Percentiles rank a stretch among this genome's conserved stretches.
phyloP scores from a whole-genome alignment of 2,329 filamentous ascomycete species.

The Sordariomycetes sp. region DNA sequence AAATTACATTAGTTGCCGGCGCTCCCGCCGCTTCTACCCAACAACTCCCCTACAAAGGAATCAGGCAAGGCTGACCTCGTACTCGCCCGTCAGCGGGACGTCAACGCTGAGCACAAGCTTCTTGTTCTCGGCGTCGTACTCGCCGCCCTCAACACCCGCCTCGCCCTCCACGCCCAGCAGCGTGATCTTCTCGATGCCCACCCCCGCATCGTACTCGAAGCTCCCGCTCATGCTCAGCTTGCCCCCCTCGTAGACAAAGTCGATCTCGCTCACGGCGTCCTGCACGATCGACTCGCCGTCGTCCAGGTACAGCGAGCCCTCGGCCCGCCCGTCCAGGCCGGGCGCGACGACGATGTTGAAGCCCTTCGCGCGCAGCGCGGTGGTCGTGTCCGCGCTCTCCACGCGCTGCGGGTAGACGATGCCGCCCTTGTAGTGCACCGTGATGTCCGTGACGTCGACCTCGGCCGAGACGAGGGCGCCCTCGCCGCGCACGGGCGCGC shows the following conservation, averaged over 20 bases:
- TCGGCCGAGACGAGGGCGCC: not conserved
- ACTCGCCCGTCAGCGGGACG: conserved; percentile 11
- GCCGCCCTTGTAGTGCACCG: conserved; percentile 57
- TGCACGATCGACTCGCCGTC: conserved; percentile 38
- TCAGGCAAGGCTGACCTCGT: not conserved
- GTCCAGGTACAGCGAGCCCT: conserved; percentile 59
- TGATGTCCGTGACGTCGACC: conserved; percentile 33
- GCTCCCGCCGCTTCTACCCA: not conserved
- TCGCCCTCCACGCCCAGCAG: conserved; percentile 5
- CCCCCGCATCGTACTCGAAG: not conserved
- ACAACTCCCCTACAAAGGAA: not conserved
- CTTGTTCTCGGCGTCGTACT: conserved; percentile 13
- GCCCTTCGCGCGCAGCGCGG: conserved; percentile 48
- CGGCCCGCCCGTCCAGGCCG: conserved; percentile 48
- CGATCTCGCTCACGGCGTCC: not conserved
- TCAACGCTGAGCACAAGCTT: conserved; percentile 12
- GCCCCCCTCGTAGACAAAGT: not conserved
- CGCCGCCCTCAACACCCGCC: conserved; percentile 9
- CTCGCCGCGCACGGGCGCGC: conserved; percentile 8
- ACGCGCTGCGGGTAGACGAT: conserved; percentile 49
- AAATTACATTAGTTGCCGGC: not conserved
- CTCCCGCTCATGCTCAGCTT: not conserved
- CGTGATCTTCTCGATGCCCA: not conserved
- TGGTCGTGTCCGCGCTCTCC: conserved; percentile 50
- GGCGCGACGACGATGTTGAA: conserved; percentile 55